Evolutionary conservation across 2,329 filamentous ascomycete species (phyloP), one percentile per base, ranked within the genome.

Genomic region (Diaporthe ampelina): DNA sequence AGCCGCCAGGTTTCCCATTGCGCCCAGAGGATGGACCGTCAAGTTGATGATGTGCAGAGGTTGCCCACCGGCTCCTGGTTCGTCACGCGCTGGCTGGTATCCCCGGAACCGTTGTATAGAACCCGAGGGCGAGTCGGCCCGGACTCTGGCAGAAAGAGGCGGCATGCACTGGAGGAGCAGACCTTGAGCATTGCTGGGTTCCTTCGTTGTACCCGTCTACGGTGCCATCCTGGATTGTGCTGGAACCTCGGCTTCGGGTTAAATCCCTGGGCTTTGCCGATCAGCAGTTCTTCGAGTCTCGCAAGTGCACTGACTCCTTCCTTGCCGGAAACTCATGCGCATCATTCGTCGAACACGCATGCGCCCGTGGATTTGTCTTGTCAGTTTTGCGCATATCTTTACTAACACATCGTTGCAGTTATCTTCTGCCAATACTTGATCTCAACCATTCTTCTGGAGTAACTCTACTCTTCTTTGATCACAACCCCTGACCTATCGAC

Each of bases 391-490:
- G 26, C 32, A 24, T 21, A 26, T n/a, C 11, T 9, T 54, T 13
- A 52, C 63, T 68, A 54, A 68, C 45, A 26, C n/a, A n/a, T 13
- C 32, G 24, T 15, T n/a, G 19, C 63, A 68, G 63, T 37, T 37
- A 54, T 11, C 32, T 6, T 54, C 32, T 54, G 32, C 63, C 45
- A 35, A 40, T 9, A 54, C 63, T 68, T 26, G 63, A 68, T 68
- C 63, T 40, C 29, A 37, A 54, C 48, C 45, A 37, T 54, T 54
- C 21, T 54, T 26, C 48, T 24, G 63, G 63, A 68, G 63, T 54
- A 17, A 68, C 21, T n/a, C n/a, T 40, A 74, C 54, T 58, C 56
- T 45, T 45, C 68, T 65, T 21, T 40, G n/a, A 45, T 40, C 54
- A n/a, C 50, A 35, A 15, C 26, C 68, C 67, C 57, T 29, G n/a